These are phyloP conservation scores for Capronia americana DNA, from an alignment of 2,329 filamentous ascomycete species.

Conservation along the genomic window DNA sequence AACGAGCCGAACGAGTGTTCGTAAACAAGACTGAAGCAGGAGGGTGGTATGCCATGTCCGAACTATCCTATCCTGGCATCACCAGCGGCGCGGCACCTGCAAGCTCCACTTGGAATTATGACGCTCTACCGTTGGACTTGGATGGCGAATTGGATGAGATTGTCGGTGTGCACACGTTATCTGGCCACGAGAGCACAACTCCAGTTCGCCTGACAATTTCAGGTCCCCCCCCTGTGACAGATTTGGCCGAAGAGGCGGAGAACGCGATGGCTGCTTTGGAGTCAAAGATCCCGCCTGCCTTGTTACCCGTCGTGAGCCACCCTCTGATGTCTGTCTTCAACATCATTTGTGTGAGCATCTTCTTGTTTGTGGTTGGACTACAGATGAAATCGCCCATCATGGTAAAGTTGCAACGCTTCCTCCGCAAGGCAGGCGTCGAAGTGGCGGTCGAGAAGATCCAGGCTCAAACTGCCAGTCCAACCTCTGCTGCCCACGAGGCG, in stretches of 20 bases:
- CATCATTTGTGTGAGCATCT: conserved; percentile 29
- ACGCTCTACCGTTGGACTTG: conserved; percentile 34
- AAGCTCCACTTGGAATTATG: conserved; percentile 36
- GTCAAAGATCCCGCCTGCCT: conserved; percentile 27
- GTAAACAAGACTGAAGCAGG: conserved; percentile 86
- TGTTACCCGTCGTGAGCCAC: conserved; percentile 30
- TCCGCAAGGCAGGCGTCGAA: conserved; percentile 34
- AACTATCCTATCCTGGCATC: conserved; percentile 82
- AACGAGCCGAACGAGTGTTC: conserved; percentile 72
- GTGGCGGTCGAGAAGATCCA: conserved; percentile 26
- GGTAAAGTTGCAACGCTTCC: conserved; percentile 32
- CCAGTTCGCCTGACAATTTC: conserved; percentile 45
- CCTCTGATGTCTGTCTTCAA: conserved; percentile 31
- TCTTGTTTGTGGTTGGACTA: conserved; percentile 34
- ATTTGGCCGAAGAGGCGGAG: conserved; percentile 32
- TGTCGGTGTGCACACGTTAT: conserved; percentile 73
- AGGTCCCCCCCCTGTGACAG: conserved; percentile 28
- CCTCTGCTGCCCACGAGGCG: conserved; percentile 6
- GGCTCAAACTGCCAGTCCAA: background rate
- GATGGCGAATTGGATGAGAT: conserved; percentile 48
- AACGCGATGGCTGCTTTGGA: conserved; percentile 32
- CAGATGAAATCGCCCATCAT: conserved; percentile 34
- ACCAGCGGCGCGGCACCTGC: conserved; percentile 70
- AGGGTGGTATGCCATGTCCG: conserved; percentile 93
- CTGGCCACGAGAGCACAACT: conserved; percentile 60